These are phyloP conservation scores for Wickerhamomyces rabaulensis DNA, from an alignment of 805 yeast genomes.

Conservation along the genomic window DNA sequence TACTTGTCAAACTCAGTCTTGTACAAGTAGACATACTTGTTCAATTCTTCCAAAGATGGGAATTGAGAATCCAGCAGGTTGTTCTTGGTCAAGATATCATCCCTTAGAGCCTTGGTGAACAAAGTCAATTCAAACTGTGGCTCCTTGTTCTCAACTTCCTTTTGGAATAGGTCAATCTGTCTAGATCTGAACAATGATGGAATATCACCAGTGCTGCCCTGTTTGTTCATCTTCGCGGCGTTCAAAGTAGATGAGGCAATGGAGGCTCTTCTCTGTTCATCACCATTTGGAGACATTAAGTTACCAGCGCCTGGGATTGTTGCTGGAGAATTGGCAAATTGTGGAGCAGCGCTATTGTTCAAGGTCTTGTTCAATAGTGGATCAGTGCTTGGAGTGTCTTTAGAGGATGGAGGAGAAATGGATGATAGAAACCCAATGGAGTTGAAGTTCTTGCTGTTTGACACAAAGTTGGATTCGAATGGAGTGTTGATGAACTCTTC, in stretches of 20 bases:
- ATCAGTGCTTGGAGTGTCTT: slow-evolving; percentile 7
- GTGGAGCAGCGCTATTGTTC: not conserved
- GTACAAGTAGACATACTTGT: slow-evolving; percentile 69
- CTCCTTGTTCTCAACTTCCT: slow-evolving; percentile 25
- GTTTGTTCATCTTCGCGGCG: not conserved
- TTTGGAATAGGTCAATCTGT: slow-evolving; percentile 60
- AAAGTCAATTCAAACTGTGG: slow-evolving; percentile 24
- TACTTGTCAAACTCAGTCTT: slow-evolving; percentile 74
- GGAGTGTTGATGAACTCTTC: slow-evolving; percentile 67
- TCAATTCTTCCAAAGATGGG: slow-evolving; percentile 72
- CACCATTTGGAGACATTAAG: not conserved
- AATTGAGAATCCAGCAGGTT: slow-evolving; percentile 54
- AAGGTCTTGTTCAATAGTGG: not conserved
- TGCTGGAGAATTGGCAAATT: not conserved
- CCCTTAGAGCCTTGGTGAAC: slow-evolving; percentile 48
- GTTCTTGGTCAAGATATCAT: slow-evolving; percentile 47
- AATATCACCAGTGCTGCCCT: slow-evolving; percentile 32
- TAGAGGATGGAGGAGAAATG: slow-evolving; percentile 16
- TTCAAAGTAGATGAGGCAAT: not conserved
- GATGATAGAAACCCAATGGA: slow-evolving; percentile 49
- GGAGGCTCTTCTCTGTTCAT: not conserved
- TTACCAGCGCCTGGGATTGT: not conserved
- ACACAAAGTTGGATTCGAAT: slow-evolving; percentile 47
- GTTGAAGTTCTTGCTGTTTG: slow-evolving; percentile 39
- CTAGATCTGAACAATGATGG: slow-evolving; percentile 58